Conservation (phyloP, 495 filamentous ascomycete genomes). For the Choiromyces venosus region DNA sequence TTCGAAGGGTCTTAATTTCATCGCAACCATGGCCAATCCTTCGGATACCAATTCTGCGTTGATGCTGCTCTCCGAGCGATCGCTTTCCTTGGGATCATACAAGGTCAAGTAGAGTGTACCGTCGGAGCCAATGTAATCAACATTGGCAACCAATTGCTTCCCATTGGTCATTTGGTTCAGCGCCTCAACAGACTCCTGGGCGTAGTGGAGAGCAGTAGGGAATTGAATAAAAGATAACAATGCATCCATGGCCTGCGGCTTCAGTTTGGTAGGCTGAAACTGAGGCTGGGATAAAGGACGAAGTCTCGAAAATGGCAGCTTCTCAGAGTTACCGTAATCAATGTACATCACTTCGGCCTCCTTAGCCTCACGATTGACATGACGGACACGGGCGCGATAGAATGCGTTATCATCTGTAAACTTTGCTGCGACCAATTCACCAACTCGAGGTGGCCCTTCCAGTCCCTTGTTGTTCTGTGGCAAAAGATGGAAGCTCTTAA, state of each 20-base stretch:
- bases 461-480: conserved; percentile 64
- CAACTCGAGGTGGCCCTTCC: conserved; percentile 74
- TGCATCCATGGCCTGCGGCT: conserved; percentile 80
- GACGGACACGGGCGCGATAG: conserved; percentile 87
- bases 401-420: conserved; percentile 83
- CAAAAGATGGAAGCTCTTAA: conserved; percentile 79
- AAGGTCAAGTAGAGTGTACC: conserved; percentile 77
- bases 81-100: conserved; percentile 64
- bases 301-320: conserved; percentile 72
- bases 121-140: conserved; percentile 72
- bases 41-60: conserved; percentile 78
- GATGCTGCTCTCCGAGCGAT: conserved; percentile 61
- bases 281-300: conserved; percentile 70
- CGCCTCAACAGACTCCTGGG: conserved; percentile 66
- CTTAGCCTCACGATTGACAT: conserved; percentile 85
- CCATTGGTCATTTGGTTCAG: conserved; percentile 61
- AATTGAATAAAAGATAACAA: conserved; percentile 85
- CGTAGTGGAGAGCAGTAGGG: conserved; percentile 69
- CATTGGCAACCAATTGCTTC: conserved; percentile 76
- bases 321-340: conserved; percentile 93
- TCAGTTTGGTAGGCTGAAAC: conserved; percentile 72
- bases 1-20: conserved; percentile 88
- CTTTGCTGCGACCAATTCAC: conserved; percentile 81
- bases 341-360: conserved; percentile 86
- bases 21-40: conserved; percentile 81